Percentiles rank a stretch among this genome's conserved stretches.
Conservation (phyloP, 441 rosid genomes). For the Pelargonium myrrhifolium region DNA sequence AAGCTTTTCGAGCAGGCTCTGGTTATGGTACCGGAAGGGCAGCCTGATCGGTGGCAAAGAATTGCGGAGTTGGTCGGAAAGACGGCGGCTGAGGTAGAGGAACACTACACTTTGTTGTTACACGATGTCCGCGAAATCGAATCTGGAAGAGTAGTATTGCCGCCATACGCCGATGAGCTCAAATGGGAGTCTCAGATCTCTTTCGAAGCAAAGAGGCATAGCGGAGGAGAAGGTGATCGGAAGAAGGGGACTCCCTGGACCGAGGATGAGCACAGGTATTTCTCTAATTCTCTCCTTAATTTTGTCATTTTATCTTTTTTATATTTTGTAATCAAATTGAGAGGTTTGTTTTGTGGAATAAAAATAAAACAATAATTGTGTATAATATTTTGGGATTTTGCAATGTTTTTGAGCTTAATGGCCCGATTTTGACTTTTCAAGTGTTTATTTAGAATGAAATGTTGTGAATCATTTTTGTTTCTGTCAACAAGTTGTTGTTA, state of each 20-base stretch:
- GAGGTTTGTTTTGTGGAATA: not conserved
- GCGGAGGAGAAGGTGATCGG: constrained; percentile 39
- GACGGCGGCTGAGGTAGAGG: constrained; percentile 39
- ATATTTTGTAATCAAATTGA: too few relatives aligned
- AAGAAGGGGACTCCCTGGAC: constrained; percentile 88
- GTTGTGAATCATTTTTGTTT: too few relatives aligned
- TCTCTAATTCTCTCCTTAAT: not conserved
- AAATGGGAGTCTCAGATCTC: constrained; percentile 34
- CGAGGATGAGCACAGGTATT: constrained; percentile 64
- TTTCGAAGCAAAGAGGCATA: constrained; percentile 27
- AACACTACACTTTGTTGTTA: constrained; percentile 46
- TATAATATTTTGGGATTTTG: too few relatives aligned
- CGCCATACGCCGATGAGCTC: constrained; percentile 43
- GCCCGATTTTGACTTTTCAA: too few relatives aligned
- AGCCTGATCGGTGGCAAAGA: constrained; percentile 53
- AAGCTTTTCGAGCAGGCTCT: constrained; percentile 65
- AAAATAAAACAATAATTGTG: too few relatives aligned
- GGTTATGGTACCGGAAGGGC: constrained; percentile 40
- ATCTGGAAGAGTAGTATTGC: constrained; percentile 55
- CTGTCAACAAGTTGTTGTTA: too few relatives aligned
- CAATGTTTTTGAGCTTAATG: too few relatives aligned
- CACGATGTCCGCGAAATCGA: constrained; percentile 60
- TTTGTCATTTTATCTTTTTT: too few relatives aligned
- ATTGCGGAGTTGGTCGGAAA: constrained; percentile 43
- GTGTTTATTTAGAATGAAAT: too few relatives aligned